Evolutionary conservation across 2,329 filamentous ascomycete genomes (phyloP).

Genomic region (Clonostachys sp.): DNA sequence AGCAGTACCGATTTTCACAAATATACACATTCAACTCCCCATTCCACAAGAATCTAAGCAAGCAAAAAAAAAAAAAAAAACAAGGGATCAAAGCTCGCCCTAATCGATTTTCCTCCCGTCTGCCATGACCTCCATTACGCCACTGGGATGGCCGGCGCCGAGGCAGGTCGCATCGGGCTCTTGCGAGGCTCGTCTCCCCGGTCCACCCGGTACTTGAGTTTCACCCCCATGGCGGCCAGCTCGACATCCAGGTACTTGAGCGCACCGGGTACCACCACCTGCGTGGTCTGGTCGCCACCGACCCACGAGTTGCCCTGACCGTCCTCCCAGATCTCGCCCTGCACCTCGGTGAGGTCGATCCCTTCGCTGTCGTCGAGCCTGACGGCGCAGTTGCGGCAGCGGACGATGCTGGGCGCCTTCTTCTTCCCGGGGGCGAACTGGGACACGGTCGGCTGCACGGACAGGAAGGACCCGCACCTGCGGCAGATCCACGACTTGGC

Average conservation of each 20-base stretch:
- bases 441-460: conserved; percentile 74
- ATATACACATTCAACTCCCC: too few relatives aligned
- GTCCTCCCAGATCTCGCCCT: conserved; percentile 88
- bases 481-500: conserved; percentile 86
- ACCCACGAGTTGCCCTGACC: conserved; percentile 78
- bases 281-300: conserved; percentile 84
- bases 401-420: conserved; percentile 63
- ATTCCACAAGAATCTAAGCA: too few relatives aligned
- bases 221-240: conserved; percentile 91
- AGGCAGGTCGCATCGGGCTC: conserved; percentile 39
- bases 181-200: conserved; percentile 61
- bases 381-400: conserved; percentile 74
- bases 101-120: too few relatives aligned
- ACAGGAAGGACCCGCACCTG: conserved; percentile 84
- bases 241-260: conserved; percentile 93
- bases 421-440: conserved; percentile 51
- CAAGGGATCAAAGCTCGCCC: too few relatives aligned
- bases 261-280: conserved; percentile 89
- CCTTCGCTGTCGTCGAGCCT: conserved; percentile 54
- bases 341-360: conserved; percentile 47
- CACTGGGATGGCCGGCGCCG: neutral
- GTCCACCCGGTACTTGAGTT: conserved; percentile 74
- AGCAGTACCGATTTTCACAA: too few relatives aligned
- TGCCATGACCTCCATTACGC: too few relatives aligned
- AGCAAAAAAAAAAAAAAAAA: too few relatives aligned